Percentiles rank a stretch among this genome's conserved stretches.
Conservation (phyloP, 164 flowering plant species). For the Vitis rupestris region DNA sequence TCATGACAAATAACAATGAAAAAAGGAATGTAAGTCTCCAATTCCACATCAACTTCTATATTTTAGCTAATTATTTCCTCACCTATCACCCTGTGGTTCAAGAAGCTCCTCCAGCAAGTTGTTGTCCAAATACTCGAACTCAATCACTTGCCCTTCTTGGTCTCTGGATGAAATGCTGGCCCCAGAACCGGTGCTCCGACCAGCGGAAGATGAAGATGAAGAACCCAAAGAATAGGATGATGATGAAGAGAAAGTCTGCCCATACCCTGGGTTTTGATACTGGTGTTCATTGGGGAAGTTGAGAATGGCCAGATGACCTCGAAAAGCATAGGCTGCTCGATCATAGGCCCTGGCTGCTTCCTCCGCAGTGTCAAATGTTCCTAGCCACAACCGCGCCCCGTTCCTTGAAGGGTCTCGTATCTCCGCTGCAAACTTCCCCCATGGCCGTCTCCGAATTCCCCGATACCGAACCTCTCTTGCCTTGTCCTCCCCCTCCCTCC, state of each 20-base stretch:
- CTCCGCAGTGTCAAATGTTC: slow-evolving; percentile 36
- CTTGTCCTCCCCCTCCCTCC: not conserved
- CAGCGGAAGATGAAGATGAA: not conserved
- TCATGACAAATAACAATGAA: too few species aligned
- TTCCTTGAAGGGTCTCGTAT: slow-evolving; percentile 38
- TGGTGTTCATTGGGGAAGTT: slow-evolving; percentile 38
- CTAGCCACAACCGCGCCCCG: slow-evolving; percentile 41
- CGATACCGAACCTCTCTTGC: slow-evolving; percentile 15
- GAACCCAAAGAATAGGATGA: too few species aligned
- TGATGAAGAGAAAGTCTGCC: not conserved
- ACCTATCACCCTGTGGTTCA: not conserved
- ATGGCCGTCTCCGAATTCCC: slow-evolving; percentile 36
- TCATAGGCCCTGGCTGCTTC: slow-evolving; percentile 45
- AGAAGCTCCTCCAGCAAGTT: slow-evolving; percentile 34
- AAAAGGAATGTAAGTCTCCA: not conserved
- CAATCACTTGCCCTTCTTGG: slow-evolving; percentile 21
- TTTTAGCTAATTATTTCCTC: not conserved
- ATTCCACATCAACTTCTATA: not conserved
- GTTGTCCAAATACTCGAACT: slow-evolving; percentile 32
- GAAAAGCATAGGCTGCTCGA: slow-evolving; percentile 34
- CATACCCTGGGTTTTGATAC: not conserved
- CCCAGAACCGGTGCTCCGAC: not conserved
- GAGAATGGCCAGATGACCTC: slow-evolving; percentile 40
- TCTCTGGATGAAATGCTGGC: not conserved
- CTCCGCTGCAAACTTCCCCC: slow-evolving; percentile 49